A percentile compares a stretch with the other conserved stretches of the same genome.
phyloP scores from a whole-genome alignment of 1,139 yeast species.

The Yamadazyma diospyri region DNA sequence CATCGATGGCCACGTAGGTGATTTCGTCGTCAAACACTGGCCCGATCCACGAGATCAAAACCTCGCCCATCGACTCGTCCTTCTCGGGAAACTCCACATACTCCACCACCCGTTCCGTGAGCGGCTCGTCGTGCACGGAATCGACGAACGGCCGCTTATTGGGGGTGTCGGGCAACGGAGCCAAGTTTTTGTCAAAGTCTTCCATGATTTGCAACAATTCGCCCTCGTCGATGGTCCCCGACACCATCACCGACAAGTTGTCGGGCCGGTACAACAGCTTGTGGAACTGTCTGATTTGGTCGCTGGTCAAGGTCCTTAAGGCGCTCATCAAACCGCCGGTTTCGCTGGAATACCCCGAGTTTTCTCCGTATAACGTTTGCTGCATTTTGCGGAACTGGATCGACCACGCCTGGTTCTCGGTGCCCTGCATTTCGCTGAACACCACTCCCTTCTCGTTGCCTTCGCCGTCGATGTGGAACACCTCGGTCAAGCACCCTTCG shows the following conservation, averaged over 20 bases:
- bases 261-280: conserved; percentile 71
- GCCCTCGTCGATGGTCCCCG: conserved; percentile 76
- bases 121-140: conserved; percentile 47
- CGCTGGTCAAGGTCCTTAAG: conserved; percentile 68
- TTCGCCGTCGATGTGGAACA: conserved; percentile 86
- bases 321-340: conserved; percentile 89
- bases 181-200: conserved; percentile 59
- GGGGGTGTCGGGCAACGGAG: conserved; percentile 33
- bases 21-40: conserved; percentile 56
- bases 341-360: conserved; percentile 84
- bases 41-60: conserved; percentile 78
- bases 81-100: conserved; percentile 80
- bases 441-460: conserved; percentile 97
- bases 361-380: conserved; percentile 52
- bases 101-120: conserved; percentile 39
- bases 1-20: conserved; percentile 63
- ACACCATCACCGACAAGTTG: conserved; percentile 75
- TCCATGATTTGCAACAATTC: conserved; percentile 63
- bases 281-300: conserved; percentile 76
- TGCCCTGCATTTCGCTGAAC: conserved; percentile 95
- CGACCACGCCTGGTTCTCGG: conserved; percentile 78
- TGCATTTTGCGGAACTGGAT: conserved; percentile 63
- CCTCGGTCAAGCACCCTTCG: conserved; percentile 90
- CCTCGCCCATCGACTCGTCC: conserved; percentile 82
- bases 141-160: conserved; percentile 78